Conservation (phyloP, 352 stramenopile genomes). For the Phytophthora pinifolia region DNA sequence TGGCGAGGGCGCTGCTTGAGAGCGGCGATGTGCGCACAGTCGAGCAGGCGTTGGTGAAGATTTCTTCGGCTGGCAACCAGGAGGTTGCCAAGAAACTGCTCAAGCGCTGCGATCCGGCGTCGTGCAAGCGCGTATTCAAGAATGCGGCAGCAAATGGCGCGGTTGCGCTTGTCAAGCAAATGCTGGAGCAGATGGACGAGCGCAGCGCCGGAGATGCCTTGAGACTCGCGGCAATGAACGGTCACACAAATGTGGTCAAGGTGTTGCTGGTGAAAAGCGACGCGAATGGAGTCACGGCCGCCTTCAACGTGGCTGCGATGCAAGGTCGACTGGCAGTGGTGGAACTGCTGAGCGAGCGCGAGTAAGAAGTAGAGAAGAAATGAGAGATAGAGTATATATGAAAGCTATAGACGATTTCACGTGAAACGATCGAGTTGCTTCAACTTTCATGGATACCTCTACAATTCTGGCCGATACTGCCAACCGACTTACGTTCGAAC, state of each 20-base stretch:
- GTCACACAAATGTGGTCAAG: slow-evolving; percentile 14
- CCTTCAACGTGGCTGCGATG: slow-evolving; percentile 19
- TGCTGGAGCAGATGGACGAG: slow-evolving; percentile 15
- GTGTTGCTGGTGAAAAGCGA: slow-evolving; percentile 18
- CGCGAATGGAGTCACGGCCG: slow-evolving; percentile 5
- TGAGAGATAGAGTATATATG: background rate
- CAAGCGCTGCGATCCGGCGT: slow-evolving; percentile 5
- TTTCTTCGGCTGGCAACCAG: slow-evolving; percentile 15
- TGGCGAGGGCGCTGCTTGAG: slow-evolving; percentile 5
- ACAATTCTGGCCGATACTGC: no score
- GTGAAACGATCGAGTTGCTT: background rate
- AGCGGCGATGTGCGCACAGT: slow-evolving; percentile 9
- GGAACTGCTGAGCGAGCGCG: slow-evolving; percentile 17
- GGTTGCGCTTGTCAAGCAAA: slow-evolving; percentile 14
- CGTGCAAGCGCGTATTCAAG: slow-evolving; percentile 17
- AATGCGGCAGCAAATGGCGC: slow-evolving; percentile 11
- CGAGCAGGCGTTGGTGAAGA: slow-evolving; percentile 20
- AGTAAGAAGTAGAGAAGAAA: background rate
- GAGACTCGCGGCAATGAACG: slow-evolving; percentile 15
- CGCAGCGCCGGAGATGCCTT: slow-evolving; percentile 2
- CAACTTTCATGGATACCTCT: no score
- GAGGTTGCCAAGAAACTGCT: slow-evolving; percentile 9
- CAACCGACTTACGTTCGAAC: no score
- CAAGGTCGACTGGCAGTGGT: slow-evolving; percentile 18
- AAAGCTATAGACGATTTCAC: background rate